These are phyloP conservation scores for Flaveria sonorensis DNA, from an alignment of 129 eudicot genomes.

Conservation along the genomic window DNA sequence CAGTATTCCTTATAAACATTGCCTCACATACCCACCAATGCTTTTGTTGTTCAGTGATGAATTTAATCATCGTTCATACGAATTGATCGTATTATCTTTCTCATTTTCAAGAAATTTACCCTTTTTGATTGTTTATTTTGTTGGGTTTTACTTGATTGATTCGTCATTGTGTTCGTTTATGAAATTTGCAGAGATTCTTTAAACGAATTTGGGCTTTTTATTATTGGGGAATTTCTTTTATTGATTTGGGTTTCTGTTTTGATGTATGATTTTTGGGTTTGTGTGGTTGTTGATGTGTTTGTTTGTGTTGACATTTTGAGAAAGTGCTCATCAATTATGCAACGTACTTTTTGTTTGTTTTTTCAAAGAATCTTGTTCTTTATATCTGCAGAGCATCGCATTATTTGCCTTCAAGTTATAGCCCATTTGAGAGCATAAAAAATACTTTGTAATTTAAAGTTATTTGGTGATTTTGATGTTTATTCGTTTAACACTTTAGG, in stretches of 20 bases:
- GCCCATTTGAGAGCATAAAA: conserved; percentile 5
- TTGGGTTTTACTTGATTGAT: neutral
- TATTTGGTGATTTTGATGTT: neutral
- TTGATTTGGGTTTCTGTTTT: neutral
- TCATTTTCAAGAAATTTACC: neutral
- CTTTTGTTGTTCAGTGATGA: neutral
- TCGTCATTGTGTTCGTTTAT: neutral
- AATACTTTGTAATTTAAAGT: neutral
- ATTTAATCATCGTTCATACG: neutral
- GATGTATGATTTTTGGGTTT: neutral
- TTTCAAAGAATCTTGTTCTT: conserved; percentile 33
- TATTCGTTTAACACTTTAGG: neutral
- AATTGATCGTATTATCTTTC: neutral
- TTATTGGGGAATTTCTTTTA: neutral
- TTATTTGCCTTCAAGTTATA: conserved; percentile 8
- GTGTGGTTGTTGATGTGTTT: conserved; percentile 1
- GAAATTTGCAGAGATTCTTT: neutral
- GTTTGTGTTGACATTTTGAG: conserved; percentile 7
- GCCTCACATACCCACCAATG: neutral
- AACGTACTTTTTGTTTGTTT: conserved; percentile 12
- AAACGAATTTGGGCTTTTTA: neutral
- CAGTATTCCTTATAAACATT: no score
- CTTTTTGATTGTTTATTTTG: no score
- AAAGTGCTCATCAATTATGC: conserved; percentile 23
- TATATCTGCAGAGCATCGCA: conserved; percentile 37